Base-by-base conservation (phyloP, 306 rosid genomes). In the Pyrus communis region DNA sequence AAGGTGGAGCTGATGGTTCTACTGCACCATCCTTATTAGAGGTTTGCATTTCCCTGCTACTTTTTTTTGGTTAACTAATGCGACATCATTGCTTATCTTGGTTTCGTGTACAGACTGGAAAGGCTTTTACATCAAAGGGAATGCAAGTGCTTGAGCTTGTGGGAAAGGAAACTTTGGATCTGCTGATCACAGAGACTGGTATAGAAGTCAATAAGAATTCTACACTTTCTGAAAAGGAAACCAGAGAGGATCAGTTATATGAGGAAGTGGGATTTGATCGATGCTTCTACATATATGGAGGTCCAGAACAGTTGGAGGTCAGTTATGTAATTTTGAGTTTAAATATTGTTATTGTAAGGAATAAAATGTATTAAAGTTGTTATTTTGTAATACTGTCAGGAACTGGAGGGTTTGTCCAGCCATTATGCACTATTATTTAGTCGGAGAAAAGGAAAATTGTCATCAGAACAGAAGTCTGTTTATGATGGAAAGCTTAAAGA, bases 231-330 rank as follows among this genome's bases (percentile, higher is more conserved):
- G 89, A 74, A 57, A 83, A 79, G 75, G 86, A 87, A 61, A 81
- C 76, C 13, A 81, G 84, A 58, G 96, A 86, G 74, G 93, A 86
- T 81, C 97, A 87, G 42, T 84, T 91, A 76, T 84, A 52, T 13
- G 99, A 92, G 84, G 99, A 92, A 84, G 92, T 92, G 82, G 86
- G 96, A 69, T 96, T 96, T 85, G 97, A 96, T 85, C 84, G 99
- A 78, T 96, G 97, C 83, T 96, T 96, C 85, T 96, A 96, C 85
- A 96, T 96, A 81, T 96, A 92, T 82, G 99, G 99, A 75, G 98
- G 99, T 73, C 98, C 98, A 51, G 99, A 96, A 82, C 99, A 96
- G 78, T 83, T 96, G 86, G 99, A 96, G 99, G 99, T 96, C 76
- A 66, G 75, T 75, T 72, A 77, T 59, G 71, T 71, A 80, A 40